Percentiles rank a stretch among this genome's conserved stretches.
phyloP scores from a whole-genome alignment of 1,139 yeast genomes.

The Lodderomyces elongisporus region DNA sequence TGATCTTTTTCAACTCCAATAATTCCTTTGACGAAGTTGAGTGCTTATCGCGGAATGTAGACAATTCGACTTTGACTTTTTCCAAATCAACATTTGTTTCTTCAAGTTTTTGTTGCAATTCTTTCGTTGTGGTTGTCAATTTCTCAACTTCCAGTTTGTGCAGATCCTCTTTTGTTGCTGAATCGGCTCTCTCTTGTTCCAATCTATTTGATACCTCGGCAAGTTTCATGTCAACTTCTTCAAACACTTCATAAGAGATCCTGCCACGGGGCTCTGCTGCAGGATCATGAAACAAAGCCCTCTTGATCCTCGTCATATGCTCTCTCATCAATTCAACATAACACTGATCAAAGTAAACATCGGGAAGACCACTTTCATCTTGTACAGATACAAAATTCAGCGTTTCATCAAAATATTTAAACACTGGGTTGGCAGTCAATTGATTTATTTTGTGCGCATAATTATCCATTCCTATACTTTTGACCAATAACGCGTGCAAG shows the following conservation, averaged over 20 bases:
- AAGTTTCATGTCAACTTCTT: slow-evolving; percentile 49
- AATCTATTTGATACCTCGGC: slow-evolving; percentile 22
- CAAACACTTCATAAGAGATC: slow-evolving; percentile 67
- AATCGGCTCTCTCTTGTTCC: slow-evolving; percentile 22
- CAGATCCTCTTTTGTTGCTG: slow-evolving; percentile 18
- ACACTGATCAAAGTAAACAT: slow-evolving; percentile 62
- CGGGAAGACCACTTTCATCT: slow-evolving; percentile 84
- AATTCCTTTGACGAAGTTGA: slow-evolving; percentile 35
- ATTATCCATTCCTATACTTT: slow-evolving; percentile 76
- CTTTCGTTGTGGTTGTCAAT: slow-evolving; percentile 16
- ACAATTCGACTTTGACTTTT: slow-evolving; percentile 23
- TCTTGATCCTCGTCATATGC: slow-evolving; percentile 61
- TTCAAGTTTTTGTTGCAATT: slow-evolving; percentile 11
- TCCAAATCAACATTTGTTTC: slow-evolving; percentile 12
- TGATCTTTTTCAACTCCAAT: slow-evolving; percentile 25
- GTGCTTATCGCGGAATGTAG: slow-evolving; percentile 24
- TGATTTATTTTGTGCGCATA: slow-evolving; percentile 70
- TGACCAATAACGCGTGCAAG: slow-evolving; percentile 57
- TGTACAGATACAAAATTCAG: slow-evolving; percentile 22
- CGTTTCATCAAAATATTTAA: slow-evolving; percentile 48
- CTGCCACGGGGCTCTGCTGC: slow-evolving; percentile 60
- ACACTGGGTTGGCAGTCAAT: slow-evolving; percentile 54
- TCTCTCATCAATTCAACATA: slow-evolving; percentile 68
- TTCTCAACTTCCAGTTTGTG: slow-evolving; percentile 26
- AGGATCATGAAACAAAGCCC: slow-evolving; percentile 75